Base-by-base conservation (phyloP, 2,329 filamentous ascomycete species). In the Aphanoascus verrucosus region DNA sequence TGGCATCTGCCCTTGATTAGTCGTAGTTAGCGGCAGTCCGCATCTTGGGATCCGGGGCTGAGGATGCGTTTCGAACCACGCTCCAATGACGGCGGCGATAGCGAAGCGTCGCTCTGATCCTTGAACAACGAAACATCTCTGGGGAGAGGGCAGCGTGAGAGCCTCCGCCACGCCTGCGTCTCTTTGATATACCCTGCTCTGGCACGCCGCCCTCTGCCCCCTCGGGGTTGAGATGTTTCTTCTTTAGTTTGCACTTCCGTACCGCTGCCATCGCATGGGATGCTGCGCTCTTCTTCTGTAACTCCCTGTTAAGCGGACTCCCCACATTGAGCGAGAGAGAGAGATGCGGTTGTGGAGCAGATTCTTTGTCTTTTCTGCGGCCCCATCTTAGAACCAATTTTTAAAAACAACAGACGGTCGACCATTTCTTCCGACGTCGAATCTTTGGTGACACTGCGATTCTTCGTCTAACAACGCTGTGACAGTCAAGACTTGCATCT, bases 21-120 rank as follows among this genome's bases (percentile, higher is more conserved):
- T 43, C 38, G 15, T 15, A 41, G 15, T 41, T 41, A 19, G n/a
- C 19, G n/a, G 15, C 49, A 28, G 38, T 37, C 37, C 19, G 38
- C 32, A 8, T 35, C 19, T n/a, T 20, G 28, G 31, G 38, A 34
- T 20, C 49, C 49, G 49, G 49, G 49, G 49, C 49, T 51, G 49
- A 44, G 28, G 40, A 23, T 51, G n/a, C 20, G 49, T 51, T 51
- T 44, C 32, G 23, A 8, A 20, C 28, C 49, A 20, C 49, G 28
- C 40, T 44, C 49, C 40, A 51, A 51, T 44, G 20, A 28, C 34
- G 34, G 20, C 23, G 14, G 9, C 14, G n/a, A 17, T 12, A 19
- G 23, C 38, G 14, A 17, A 14, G 14, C 20, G 14, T 44, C 41
- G 17, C 15, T 23, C 8, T 15, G n/a, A 41, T 44, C 41, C 41